phyloP scores from a whole-genome alignment of 495 filamentous ascomycete genomes.

The Daldinia decipiens region DNA sequence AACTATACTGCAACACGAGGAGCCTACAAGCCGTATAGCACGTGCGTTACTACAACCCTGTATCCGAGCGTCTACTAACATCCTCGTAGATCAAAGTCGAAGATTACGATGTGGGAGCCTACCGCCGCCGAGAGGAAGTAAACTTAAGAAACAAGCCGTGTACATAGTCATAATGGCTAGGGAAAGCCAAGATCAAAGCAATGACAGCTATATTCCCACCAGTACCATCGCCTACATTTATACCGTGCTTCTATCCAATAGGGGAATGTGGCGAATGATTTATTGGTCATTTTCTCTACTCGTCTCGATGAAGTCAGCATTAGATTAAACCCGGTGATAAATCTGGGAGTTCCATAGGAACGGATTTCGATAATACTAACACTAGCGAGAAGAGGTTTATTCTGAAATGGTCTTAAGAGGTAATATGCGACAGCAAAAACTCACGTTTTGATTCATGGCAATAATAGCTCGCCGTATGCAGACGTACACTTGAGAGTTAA shows the following conservation, averaged over 20 bases:
- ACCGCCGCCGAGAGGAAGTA: constrained; percentile 52
- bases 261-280: not conserved
- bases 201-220: not conserved
- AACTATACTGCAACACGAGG: constrained; percentile 77
- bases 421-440: too few species aligned
- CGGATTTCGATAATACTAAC: not conserved
- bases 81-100: constrained; percentile 55
- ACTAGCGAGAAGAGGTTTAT: not conserved
- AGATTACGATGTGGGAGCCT: constrained; percentile 59
- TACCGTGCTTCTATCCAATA: not conserved
- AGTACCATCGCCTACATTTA: not conserved
- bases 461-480: too few species aligned
- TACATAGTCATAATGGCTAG: constrained; percentile 27
- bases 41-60: constrained; percentile 65
- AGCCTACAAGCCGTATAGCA: constrained; percentile 92
- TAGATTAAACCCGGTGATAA: not conserved
- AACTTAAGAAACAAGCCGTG: constrained; percentile 1
- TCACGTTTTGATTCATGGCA: too few species aligned
- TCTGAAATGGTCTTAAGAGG: too few species aligned
- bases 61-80: not conserved
- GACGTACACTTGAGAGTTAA: not conserved
- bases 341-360: too few species aligned
- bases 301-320: not conserved
- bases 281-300: not conserved
- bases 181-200: constrained; percentile 8